These are phyloP conservation scores for Fusarium sp. DNA, from an alignment of 2,329 filamentous ascomycete genomes.

Conservation along the genomic window DNA sequence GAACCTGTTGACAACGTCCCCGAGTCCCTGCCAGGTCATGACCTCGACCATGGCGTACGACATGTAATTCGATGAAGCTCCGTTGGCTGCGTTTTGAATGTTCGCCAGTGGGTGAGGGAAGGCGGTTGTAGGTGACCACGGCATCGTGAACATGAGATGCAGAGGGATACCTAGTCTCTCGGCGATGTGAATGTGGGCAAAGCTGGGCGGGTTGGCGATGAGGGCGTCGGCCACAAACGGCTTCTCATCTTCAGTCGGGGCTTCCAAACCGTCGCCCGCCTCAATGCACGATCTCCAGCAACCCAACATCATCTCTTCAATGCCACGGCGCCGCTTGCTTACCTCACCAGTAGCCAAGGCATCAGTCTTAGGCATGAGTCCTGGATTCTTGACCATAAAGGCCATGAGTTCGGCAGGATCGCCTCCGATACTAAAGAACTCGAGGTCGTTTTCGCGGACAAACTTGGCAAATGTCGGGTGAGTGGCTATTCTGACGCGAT, in stretches of 20 bases:
- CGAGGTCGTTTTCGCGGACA: slow-evolving; percentile 72
- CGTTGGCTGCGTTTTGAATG: slow-evolving; percentile 77
- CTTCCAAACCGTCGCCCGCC: slow-evolving; percentile 69
- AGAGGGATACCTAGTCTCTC: slow-evolving; percentile 77
- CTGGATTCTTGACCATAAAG: slow-evolving; percentile 90
- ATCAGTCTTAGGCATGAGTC: slow-evolving; percentile 82
- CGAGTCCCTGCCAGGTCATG: slow-evolving; percentile 91
- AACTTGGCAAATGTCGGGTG: slow-evolving; percentile 73
- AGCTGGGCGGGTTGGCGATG: slow-evolving; percentile 79
- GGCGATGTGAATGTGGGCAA: slow-evolving; percentile 76
- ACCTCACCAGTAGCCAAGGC: slow-evolving; percentile 79
- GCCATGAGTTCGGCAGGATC: slow-evolving; percentile 80
- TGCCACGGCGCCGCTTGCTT: slow-evolving; percentile 73
- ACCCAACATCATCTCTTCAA: slow-evolving; percentile 78
- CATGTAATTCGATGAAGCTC: slow-evolving; percentile 78
- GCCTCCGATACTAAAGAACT: slow-evolving; percentile 78
- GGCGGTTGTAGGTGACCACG: slow-evolving; percentile 83
- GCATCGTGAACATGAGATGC: slow-evolving; percentile 96
- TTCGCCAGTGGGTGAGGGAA: slow-evolving; percentile 90
- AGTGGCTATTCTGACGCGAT: slow-evolving; percentile 76
- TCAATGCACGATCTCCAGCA: slow-evolving; percentile 89
- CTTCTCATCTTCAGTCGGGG: slow-evolving; percentile 46
- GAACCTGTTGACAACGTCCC: slow-evolving; percentile 90
- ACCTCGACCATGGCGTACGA: slow-evolving; percentile 87
- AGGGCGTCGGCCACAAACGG: slow-evolving; percentile 87